Base-by-base conservation (phyloP, 2,329 filamentous ascomycete species). In the Dactylellina leptospora region DNA sequence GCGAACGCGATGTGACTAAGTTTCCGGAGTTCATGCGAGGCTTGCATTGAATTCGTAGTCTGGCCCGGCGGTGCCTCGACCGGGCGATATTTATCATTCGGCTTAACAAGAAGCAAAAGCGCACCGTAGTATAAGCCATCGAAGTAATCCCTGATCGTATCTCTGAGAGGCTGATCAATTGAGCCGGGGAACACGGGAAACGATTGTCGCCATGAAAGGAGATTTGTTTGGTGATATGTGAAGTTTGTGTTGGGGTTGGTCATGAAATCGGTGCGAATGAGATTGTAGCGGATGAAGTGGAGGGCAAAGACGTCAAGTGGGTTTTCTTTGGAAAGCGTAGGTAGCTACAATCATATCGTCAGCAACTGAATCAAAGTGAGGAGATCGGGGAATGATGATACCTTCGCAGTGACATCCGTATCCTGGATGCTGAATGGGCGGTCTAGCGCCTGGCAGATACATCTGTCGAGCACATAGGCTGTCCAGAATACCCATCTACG, bases 401-500 rank as follows among this genome's bases (percentile, higher is more conserved):
- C 60, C 44, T 73, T 73, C 0, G 60, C 69, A 16, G 69, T 73
- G 16, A 73, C 62, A 50, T 73, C 69, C 23, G 61, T 68, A 36
- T 73, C 69, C 42, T 73, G 69, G 5, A 73, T 73, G 48, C 69
- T 68, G 42, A 73, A 68, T 10, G 69, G 69, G n/a, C 69, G 51
- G 13, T 68, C 69, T 3, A 73, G 40, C 3, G 69, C 69, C 22
- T 73, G 69, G n/a, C 69, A 73, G 9, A 73, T 73, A 45, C 69
- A 73, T 27, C 69, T 58, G 23, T 73, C 69, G 9, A 73, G 61
- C n/a, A 73, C 69, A 23, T 73, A 73, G 1, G 61, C 60, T 5
- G 61, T 73, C 69, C 69, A 73, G 33, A 73, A 73, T 22, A 73
- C 69, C 69, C 69, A 73, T 18, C 69, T 55, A 38, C 69, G 47